Base-by-base conservation (phyloP, 2,329 filamentous ascomycete genomes). In the Metarhizium brunneum region DNA sequence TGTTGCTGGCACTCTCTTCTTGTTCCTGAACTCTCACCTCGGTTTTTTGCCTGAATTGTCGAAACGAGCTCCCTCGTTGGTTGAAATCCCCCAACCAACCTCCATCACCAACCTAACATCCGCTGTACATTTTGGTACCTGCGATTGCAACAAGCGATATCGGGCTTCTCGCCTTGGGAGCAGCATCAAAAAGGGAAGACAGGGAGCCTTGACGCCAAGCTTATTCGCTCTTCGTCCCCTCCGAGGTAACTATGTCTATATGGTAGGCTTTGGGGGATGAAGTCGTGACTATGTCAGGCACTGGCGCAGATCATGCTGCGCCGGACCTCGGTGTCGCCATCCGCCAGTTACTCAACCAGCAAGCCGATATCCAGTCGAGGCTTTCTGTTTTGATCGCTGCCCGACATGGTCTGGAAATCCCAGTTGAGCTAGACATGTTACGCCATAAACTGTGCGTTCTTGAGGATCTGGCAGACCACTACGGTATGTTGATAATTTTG, bases 381-480 rank as follows among this genome's bases (percentile, higher is more conserved):
- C 71, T 81, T 54, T 72, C 75, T 56, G 70, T 71, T 57, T 66
- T 81, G 50, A 70, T 80, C 16, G 74, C 76, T 54, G 69, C 70
- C 60, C 76, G 74, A 60, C 74, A 77, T 68, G 72, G 72, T 50
- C 71, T 74, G 53, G 75, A 80, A 64, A 67, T 74, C 60, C 73
- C 71, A 58, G 59, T 73, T 51, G 80, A 83, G 69, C 69, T 81
- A 32, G 72, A 74, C 53, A 80, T 82, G 76, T 69, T 84, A 62
- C 78, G 76, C 57, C 74, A 80, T 66, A 83, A 83, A 66, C 69
- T 77, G 55, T 74, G 71, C 56, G 71, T 75, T 47, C 69, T 83
- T 56, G 73, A 77, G 61, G 67, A 69, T 55, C 77, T 77, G 65
- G 73, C 73, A 54, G 71, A 76, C 59, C 73, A 72, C 57, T 73